phyloP scores from a whole-genome alignment of 345 rosid genomes.

The Eucalyptus erythrocorys region DNA sequence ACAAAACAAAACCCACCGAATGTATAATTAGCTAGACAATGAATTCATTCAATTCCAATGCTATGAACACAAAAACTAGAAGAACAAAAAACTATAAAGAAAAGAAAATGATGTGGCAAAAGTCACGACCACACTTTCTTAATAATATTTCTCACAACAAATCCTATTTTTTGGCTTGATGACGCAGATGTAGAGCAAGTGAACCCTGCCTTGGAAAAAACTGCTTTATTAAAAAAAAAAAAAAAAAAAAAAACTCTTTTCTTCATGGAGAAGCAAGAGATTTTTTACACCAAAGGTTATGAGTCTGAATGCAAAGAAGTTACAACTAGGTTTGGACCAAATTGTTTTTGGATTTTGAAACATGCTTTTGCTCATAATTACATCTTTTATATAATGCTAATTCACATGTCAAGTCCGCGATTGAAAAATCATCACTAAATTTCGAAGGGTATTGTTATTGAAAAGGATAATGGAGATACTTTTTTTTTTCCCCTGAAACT shows the following conservation, averaged over 20 bases:
- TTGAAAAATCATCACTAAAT: background rate
- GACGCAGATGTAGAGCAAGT: background rate
- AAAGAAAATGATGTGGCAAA: background rate
- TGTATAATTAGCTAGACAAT: background rate
- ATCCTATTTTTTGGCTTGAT: background rate
- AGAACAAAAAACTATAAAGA: background rate
- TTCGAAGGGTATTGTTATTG: background rate
- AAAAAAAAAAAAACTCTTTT: background rate
- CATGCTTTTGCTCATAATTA: background rate
- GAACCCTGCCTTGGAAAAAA: background rate
- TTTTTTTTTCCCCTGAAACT: background rate
- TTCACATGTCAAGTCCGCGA: background rate
- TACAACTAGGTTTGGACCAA: background rate
- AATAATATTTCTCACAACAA: background rate
- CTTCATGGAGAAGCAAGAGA: background rate
- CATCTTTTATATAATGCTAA: background rate
- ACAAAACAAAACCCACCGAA: background rate
- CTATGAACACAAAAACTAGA: background rate
- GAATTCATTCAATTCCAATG: background rate
- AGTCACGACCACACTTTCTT: background rate
- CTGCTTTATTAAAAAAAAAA: too few relatives aligned
- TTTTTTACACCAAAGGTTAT: background rate
- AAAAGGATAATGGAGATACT: background rate
- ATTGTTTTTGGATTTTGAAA: background rate
- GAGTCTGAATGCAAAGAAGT: background rate